Base-by-base conservation (phyloP, 1,139 yeast genomes). In the Candida sojae region DNA sequence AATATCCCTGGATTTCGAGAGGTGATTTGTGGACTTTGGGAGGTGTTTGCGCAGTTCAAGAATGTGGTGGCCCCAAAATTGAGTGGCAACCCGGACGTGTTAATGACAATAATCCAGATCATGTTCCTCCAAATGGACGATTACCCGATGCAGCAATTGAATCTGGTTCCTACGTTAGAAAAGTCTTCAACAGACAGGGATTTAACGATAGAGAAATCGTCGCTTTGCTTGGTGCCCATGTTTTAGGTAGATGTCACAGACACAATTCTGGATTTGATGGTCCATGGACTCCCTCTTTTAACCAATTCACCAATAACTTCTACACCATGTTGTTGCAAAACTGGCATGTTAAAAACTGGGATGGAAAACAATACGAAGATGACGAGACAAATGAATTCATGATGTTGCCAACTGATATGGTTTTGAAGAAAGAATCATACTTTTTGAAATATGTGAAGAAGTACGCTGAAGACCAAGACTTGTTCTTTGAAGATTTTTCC, bases 201-300 rank as follows among this genome's bases (percentile, higher is more conserved):
- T 85, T 90, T 67, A 75, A 77, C 55, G 97, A 90, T 60, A 81
- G 84, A 66, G 96, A 91, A 68, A 86, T 87, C 55, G 96, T 88
- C 48, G 92, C 93, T 39, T 75, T 91, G 56, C 75, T 88, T 59
- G 97, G 97, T 55, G 96, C 96, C 36, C 97, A 91, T 68, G 83
- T 88, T 52, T 76, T 90, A 55, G 97, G 97, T 53, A 69, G 79
- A 58, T 88, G 96, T 62, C 96, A 89, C 68, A 65, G 74, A 32
- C 60, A 71, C 43, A 75, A 76, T 55, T 78, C 86, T 10, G 97
- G 97, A 2, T 92, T 73, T 65, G 95, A 87, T 53, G 97, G 97
- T 44, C 96, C 96, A 45, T 92, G 98, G 98, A 95, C 93, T 48
- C 93, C 92, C 50, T 84, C 91, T 37, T 88, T 90, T 59, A 91